Conservation (phyloP, 2,329 filamentous ascomycete species). For the Aspergillus brasiliensis region DNA sequence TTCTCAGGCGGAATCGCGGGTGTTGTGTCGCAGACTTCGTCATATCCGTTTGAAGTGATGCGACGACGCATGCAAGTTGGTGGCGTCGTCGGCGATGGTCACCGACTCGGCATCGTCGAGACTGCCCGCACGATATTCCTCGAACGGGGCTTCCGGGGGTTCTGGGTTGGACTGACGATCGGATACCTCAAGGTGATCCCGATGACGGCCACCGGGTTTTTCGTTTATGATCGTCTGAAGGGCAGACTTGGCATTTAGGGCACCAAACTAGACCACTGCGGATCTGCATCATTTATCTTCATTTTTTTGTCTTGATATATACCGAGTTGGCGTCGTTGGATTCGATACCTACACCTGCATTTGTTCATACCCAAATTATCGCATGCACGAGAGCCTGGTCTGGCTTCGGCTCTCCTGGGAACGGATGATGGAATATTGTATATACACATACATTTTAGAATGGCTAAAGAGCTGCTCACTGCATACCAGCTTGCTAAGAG, state of each 20-base stretch:
- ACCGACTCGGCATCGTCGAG: slow-evolving; percentile 73
- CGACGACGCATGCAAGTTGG: slow-evolving; percentile 93
- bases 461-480: neutral
- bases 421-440: slow-evolving; percentile 12
- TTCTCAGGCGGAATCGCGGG: slow-evolving; percentile 82
- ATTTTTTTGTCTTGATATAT: neutral
- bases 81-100: slow-evolving; percentile 89
- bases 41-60: slow-evolving; percentile 92
- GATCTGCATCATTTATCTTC: slow-evolving; percentile 11
- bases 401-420: neutral
- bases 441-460: slow-evolving; percentile 10
- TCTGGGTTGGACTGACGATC: slow-evolving; percentile 91
- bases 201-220: slow-evolving; percentile 75
- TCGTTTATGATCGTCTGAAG: slow-evolving; percentile 68
- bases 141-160: slow-evolving; percentile 77
- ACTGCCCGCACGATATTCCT: slow-evolving; percentile 73
- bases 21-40: slow-evolving; percentile 84
- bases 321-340: slow-evolving; percentile 10
- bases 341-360: slow-evolving; percentile 16
- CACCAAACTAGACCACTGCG: neutral
- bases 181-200: slow-evolving; percentile 94
- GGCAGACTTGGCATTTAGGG: slow-evolving; percentile 64
- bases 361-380: slow-evolving; percentile 24
- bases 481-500: no score
- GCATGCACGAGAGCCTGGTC: slow-evolving; percentile 15